Base-by-base conservation (phyloP, 768 basidiomycete genomes). In the Agaricus subrufescens region DNA sequence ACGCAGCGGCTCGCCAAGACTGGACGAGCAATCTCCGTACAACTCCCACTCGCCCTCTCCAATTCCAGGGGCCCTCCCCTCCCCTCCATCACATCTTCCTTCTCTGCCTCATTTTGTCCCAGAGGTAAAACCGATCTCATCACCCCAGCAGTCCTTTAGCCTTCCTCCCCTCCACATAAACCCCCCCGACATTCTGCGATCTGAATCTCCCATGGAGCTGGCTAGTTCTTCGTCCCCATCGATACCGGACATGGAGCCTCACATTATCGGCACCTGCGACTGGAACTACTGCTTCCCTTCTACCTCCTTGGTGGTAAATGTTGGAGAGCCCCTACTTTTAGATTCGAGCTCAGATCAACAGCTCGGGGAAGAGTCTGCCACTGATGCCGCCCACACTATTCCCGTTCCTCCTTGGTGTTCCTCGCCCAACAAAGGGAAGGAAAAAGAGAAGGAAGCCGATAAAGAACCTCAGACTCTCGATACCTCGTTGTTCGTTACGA, bases 141-240 rank as follows among this genome's bases (percentile, higher is more conserved):
- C 49, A 5, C 34, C 55, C 5, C 23, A 43, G 11, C 3, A 56
- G 1, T 56, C 45, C 37, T 50, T 44, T 27, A 31, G 30, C 25
- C 42, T 56, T 26, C 55, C 48, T 26, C 55, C 48, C 14, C 34
- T 50, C 55, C 19, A 26, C 29, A 25, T 6, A 3, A 6, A 11
- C 19, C 31, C 31, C 31, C 63, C 11, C 51, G 46, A 64, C 38
- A 59, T 59, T 31, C 75, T 74, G 1, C 70, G 72, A 40, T 77
- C 78, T 26, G 70, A 69, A 44, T 78, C 80, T 5, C 77, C 80
- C 0, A 79, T 82, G 73, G 77, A 78, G 19, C 66, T 81, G 3
- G 71, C 71, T 11, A 77, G 73, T 25, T 75, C 77, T 3, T 70
- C 73, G 0, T 68, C 72, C 14, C 60, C 67, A 10, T 61, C 64